A percentile compares a stretch with the other conserved stretches of the same genome.
Conservation (phyloP, 176 grass and related monocot genomes). For the Paspalum notatum region DNA sequence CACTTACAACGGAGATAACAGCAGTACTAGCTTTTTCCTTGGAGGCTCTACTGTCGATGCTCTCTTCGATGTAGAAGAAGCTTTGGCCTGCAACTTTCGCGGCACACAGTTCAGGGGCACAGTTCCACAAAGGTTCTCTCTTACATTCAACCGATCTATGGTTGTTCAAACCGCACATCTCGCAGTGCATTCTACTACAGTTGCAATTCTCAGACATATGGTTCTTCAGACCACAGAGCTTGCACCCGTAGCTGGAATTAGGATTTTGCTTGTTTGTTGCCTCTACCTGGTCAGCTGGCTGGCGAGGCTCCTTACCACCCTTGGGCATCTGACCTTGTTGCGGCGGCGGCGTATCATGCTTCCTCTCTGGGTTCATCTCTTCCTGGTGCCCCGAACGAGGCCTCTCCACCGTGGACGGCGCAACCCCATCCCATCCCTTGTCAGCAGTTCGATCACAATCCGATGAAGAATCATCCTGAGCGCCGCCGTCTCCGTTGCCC, state of each 20-base stretch:
- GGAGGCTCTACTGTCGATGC: background rate
- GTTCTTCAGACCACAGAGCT: background rate
- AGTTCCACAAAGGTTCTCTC: background rate
- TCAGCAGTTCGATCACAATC: background rate
- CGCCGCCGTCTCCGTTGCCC: background rate
- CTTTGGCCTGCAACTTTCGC: background rate
- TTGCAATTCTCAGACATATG: background rate
- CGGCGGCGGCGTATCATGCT: background rate
- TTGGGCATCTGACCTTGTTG: background rate
- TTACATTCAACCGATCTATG: background rate
- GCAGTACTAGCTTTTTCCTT: background rate
- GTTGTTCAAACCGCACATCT: background rate
- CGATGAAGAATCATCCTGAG: background rate
- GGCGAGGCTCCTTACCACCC: background rate
- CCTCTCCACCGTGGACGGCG: no score
- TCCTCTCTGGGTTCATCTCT: background rate
- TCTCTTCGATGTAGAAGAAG: conserved; percentile 9
- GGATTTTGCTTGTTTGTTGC: background rate
- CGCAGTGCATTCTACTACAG: background rate
- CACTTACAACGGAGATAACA: background rate
- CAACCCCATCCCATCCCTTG: no score
- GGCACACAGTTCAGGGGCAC: background rate
- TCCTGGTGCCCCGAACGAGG: background rate
- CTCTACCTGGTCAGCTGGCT: background rate
- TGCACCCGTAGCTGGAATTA: background rate